Evolutionary conservation across 768 basidiomycete species (phyloP), one percentile per base, ranked within the genome.

Genomic region (Infundibulicybe gibba): DNA sequence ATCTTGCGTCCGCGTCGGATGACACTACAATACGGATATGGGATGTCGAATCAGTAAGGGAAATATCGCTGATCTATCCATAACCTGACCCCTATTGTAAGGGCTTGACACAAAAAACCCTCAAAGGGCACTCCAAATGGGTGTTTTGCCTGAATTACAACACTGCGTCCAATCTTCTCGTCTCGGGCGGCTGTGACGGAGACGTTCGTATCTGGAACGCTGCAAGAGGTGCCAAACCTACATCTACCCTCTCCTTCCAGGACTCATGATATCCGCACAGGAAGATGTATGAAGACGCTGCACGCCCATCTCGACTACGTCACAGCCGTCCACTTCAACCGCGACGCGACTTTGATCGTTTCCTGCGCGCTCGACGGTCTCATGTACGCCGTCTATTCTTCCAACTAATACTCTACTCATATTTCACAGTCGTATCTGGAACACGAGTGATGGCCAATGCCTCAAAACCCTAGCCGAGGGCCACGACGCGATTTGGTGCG

Each of bases 131-230:
- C 59, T 78, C 87, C 4, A 90, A 84, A 56, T 88, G 81, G 62
- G 92, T 98, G 2, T 93, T 97, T 58, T 94, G 91, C 59, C 73
- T 98, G 12, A 92, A 94, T 56, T 97, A 92, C 65, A 94, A 93
- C 60, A 81, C 83, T 1, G 75, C 88, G 20, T 89, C 90, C 6
- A 93, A 93, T 52, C 70, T 97, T 16, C 76, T 97, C 38, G 95
- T 92, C 5, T 94, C 90, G 11, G 95, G 95, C 6, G 86, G 87
- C 0, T 94, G 90, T 59, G 95, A 97, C 50, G 93, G 94, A 41
- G 90, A 90, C 59, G 84, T 97, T 13, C 79, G 85, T 53, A 85
- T 99, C 60, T 98, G 95, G 94, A 91, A 97, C 58, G 79, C 86
- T 0, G 77, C 83, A 12, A 75, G 80, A 73, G 91, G 93, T 91